Conservation (phyloP, 2,329 filamentous ascomycete species). For the Ophiostoma angusticollis region DNA sequence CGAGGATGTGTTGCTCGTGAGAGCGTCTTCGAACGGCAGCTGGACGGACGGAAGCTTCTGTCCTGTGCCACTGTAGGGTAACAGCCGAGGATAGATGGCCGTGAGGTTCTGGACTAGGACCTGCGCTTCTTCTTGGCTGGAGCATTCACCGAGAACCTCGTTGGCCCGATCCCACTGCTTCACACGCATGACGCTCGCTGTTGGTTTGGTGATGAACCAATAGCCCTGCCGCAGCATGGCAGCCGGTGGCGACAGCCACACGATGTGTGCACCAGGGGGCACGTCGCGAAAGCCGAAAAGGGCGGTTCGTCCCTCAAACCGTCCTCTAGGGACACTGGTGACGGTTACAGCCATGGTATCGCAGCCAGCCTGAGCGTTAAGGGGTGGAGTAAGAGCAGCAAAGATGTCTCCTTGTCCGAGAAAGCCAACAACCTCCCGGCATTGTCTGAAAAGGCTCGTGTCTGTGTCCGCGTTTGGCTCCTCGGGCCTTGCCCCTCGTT, state of each 20-base stretch:
- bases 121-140: slow-evolving; percentile 29
- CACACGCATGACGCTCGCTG: slow-evolving; percentile 26
- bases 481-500: too few relatives aligned
- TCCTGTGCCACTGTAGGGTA: slow-evolving; percentile 26
- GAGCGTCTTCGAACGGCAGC: too few relatives aligned
- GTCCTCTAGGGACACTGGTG: slow-evolving; percentile 14
- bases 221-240: slow-evolving; percentile 41
- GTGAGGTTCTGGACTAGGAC: slow-evolving; percentile 30
- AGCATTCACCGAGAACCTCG: slow-evolving; percentile 39
- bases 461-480: too few relatives aligned
- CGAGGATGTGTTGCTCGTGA: background rate
- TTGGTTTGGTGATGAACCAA: slow-evolving; percentile 36
- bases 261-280: slow-evolving; percentile 43
- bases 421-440: slow-evolving; percentile 41
- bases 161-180: slow-evolving; percentile 44
- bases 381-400: slow-evolving; percentile 39
- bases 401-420: too few relatives aligned
- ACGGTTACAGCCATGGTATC: slow-evolving; percentile 37
- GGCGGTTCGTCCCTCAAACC: background rate
- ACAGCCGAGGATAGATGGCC: slow-evolving; percentile 27
- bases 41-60: too few relatives aligned
- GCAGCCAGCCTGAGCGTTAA: slow-evolving; percentile 38
- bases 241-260: slow-evolving; percentile 42
- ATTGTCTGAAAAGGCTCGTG: slow-evolving; percentile 20
- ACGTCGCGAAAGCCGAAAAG: slow-evolving; percentile 44